phyloP scores from a whole-genome alignment of 2,329 filamentous ascomycete species.

The Colletotrichum euphorbiae region DNA sequence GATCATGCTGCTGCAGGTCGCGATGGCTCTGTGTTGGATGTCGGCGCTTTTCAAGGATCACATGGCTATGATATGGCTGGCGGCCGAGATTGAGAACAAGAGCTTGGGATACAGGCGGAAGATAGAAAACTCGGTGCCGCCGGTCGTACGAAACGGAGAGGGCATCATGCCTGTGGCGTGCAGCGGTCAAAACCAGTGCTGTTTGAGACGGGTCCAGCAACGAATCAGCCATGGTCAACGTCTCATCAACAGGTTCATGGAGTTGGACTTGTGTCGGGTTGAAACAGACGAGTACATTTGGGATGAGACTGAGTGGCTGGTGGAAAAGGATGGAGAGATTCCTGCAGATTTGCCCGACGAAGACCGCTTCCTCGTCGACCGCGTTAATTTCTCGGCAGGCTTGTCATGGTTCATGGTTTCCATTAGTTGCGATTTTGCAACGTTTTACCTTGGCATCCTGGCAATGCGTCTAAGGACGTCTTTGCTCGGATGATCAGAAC shows the following conservation, averaged over 20 bases:
- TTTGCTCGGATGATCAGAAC: neutral
- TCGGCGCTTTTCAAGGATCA: conserved; percentile 27
- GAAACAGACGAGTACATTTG: neutral
- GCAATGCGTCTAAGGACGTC: neutral
- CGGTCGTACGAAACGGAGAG: conserved; percentile 21
- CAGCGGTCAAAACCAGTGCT: neutral
- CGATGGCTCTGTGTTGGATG: conserved; percentile 30
- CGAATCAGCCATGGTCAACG: conserved; percentile 27
- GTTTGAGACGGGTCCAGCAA: conserved; percentile 24
- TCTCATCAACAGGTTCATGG: conserved; percentile 23
- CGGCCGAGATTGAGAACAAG: conserved; percentile 16
- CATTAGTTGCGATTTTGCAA: conserved; percentile 38
- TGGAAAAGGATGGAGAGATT: conserved; percentile 28
- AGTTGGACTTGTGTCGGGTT: conserved; percentile 26
- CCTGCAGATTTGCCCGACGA: conserved; percentile 18
- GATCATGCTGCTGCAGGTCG: conserved; percentile 31
- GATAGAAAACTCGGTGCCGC: conserved; percentile 13
- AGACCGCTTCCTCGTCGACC: conserved; percentile 21
- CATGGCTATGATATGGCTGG: conserved; percentile 16
- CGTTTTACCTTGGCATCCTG: conserved; percentile 27
- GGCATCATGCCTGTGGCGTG: conserved; percentile 15
- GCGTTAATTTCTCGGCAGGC: conserved; percentile 30
- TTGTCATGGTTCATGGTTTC: conserved; percentile 38
- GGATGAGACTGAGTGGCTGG: conserved; percentile 30
- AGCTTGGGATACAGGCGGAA: neutral